phyloP scores from a whole-genome alignment of 2,329 filamentous ascomycete species.

The Phialophora tarda region DNA sequence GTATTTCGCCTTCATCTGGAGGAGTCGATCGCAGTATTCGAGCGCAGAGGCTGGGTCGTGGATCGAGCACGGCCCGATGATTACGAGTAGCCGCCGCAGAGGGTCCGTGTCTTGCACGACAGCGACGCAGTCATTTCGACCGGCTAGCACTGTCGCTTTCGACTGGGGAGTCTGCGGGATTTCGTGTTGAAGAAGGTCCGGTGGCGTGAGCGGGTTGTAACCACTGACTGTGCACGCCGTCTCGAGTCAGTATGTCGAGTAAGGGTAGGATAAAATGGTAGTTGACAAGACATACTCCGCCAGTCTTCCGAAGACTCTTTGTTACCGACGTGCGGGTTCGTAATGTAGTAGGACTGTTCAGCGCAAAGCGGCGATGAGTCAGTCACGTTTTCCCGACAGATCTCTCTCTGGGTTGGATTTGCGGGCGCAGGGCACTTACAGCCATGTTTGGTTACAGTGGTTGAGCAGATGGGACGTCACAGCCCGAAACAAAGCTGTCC shows the following conservation, averaged over 20 bases:
- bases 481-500: background rate
- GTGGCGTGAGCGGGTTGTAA: slow-evolving; percentile 91
- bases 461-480: background rate
- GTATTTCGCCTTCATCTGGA: slow-evolving; percentile 77
- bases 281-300: slow-evolving; percentile 68
- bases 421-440: slow-evolving; percentile 22
- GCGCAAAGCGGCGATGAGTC: slow-evolving; percentile 15
- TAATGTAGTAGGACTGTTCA: slow-evolving; percentile 69
- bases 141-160: slow-evolving; percentile 50
- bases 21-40: slow-evolving; percentile 83
- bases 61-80: slow-evolving; percentile 95
- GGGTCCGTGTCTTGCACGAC: slow-evolving; percentile 72
- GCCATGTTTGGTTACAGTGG: slow-evolving; percentile 13
- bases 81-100: slow-evolving; percentile 84
- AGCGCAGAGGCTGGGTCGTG: slow-evolving; percentile 88
- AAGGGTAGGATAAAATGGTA: background rate
- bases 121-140: slow-evolving; percentile 64
- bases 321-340: slow-evolving; percentile 80
- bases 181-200: slow-evolving; percentile 83
- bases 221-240: slow-evolving; percentile 72
- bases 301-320: slow-evolving; percentile 76
- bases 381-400: slow-evolving; percentile 5
- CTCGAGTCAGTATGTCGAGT: background rate
- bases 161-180: slow-evolving; percentile 64
- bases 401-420: background rate